A percentile compares a stretch with the other conserved stretches of the same genome.
Evolutionary conservation across 2,329 filamentous ascomycete genomes (phyloP).

Genomic region (Nemania sp.): DNA sequence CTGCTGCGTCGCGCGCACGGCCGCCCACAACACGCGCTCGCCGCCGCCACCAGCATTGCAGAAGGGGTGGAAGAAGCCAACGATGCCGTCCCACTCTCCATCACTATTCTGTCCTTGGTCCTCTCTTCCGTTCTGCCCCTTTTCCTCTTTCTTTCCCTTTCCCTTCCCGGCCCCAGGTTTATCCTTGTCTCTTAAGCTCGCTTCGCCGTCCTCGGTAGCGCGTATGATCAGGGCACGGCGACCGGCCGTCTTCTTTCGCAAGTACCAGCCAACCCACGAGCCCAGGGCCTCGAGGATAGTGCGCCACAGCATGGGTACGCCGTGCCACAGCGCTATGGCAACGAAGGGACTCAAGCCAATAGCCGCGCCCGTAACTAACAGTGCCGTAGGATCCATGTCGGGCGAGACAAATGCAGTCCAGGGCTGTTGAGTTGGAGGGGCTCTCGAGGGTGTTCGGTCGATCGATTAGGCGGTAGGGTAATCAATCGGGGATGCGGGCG

Average conservation of each 20-base stretch:
- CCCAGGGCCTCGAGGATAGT: constrained; percentile 47
- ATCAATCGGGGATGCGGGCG: too few relatives aligned
- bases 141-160: constrained; percentile 67
- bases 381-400: constrained; percentile 33
- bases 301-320: constrained; percentile 41
- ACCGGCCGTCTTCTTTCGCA: constrained; percentile 66
- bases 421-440: constrained; percentile 6
- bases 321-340: constrained; percentile 36
- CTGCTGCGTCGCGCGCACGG: constrained; percentile 85
- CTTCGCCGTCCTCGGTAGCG: constrained; percentile 50
- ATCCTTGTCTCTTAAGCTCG: constrained; percentile 39
- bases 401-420: constrained; percentile 6
- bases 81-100: constrained; percentile 76
- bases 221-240: constrained; percentile 61
- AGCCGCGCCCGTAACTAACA: constrained; percentile 33
- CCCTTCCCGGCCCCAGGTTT: constrained; percentile 44
- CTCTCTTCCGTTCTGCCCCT: constrained; percentile 39
- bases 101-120: constrained; percentile 45
- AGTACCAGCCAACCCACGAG: constrained; percentile 58
- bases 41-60: constrained; percentile 97
- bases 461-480: not conserved
- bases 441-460: not conserved
- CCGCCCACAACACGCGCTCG: constrained; percentile 94
- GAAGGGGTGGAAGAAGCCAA: constrained; percentile 98
- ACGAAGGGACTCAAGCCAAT: constrained; percentile 37